These are phyloP conservation scores for Chlorophyllum brunneum DNA, from an alignment of 768 basidiomycete genomes.

Conservation along the genomic window DNA sequence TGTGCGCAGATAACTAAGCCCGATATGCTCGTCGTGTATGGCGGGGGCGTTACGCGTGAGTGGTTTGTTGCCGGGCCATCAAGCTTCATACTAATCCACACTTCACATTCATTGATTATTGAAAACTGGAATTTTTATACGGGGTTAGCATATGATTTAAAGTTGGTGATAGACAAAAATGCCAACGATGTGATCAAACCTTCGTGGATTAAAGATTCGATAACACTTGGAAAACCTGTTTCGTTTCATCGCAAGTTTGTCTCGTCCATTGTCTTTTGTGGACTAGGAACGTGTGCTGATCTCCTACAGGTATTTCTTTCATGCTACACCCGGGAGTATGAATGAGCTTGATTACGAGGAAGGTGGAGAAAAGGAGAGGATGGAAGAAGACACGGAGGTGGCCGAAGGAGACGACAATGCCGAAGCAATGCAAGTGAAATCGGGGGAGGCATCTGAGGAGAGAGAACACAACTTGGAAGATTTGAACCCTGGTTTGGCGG, in stretches of 20 bases:
- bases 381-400: conserved; percentile 19
- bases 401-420: conserved; percentile 13
- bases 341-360: conserved; percentile 49
- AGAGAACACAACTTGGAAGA: conserved; percentile 26
- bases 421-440: conserved; percentile 11
- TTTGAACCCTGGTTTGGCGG: conserved; percentile 46
- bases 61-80: conserved; percentile 15
- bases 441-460: conserved; percentile 19
- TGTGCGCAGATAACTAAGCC: conserved; percentile 58
- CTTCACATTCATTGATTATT: neutral
- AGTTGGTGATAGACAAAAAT: conserved; percentile 66
- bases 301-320: conserved; percentile 70
- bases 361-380: conserved; percentile 35
- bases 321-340: conserved; percentile 53
- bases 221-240: conserved; percentile 49
- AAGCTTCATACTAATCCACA: neutral
- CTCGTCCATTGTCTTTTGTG: neutral
- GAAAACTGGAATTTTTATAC: neutral
- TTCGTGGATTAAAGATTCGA: conserved; percentile 77
- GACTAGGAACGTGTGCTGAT: neutral
- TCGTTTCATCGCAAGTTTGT: conserved; percentile 68
- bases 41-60: conserved; percentile 66
- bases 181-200: conserved; percentile 73
- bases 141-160: conserved; percentile 63
- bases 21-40: conserved; percentile 59